Base-by-base conservation (phyloP, 257 asterid genomes). In the Nicotiana noctiflora region DNA sequence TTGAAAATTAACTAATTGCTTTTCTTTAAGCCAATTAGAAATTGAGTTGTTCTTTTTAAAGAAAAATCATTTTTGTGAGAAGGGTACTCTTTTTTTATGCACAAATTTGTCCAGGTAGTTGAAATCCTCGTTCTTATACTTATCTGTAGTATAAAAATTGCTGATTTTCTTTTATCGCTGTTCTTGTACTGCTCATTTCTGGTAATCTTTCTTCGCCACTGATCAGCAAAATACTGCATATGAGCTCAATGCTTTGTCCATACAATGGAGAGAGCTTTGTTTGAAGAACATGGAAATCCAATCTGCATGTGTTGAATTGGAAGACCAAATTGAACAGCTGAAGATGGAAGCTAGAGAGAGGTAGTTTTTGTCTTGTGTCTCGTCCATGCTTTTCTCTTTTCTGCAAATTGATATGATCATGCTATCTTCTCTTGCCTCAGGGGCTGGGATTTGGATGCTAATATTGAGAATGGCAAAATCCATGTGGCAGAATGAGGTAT, bases 261-360 rank as follows among this genome's bases (percentile, higher is more conserved):
- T 90, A 63, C 99, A 96, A 89, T 94, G 96, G 98, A 91, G 92
- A 86, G 99, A 96, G 85, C 97, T 96, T 37, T 92, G 98, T 81
- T 52, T 85, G 85, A 96, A 96, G 85, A 96, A 91, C 88, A 92
- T 88, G 75, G 97, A 96, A 86, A 96, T 96, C 61, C 97, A 94
- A 88, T 83, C 91, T 70, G 99, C 97, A 79, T 90, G 96, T 88
- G 89, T 88, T 53, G 88, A 88, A 76, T 84, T 91, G 79, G 93
- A 94, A 90, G 77, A 83, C 62, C 89, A 44, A 49, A 92, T 89
- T 75, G 90, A 85, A 76, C 91, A 83, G 84, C 88, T 92, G 81
- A 93, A 89, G 85, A 86, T 32, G 68, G 95, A 90, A 85, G 97
- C 93, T 84, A 34, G 83, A 70, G 85, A 76, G 53, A 89, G 93